phyloP scores from a whole-genome alignment of 1,284 basidiomycete species.

The Ganoderma lucidum region DNA sequence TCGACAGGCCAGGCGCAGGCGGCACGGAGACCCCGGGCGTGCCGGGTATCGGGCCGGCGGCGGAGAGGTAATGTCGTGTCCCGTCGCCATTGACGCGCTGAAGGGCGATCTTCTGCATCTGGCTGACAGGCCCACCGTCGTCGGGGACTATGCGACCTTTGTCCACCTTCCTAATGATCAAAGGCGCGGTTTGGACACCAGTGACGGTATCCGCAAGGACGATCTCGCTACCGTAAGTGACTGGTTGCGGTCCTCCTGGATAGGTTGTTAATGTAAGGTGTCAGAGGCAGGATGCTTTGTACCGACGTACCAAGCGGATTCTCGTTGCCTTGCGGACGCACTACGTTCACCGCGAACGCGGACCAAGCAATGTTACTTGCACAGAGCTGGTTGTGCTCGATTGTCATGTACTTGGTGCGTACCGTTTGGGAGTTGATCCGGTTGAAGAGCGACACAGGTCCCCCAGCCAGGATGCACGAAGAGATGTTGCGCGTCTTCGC shows the following conservation, averaged over 20 bases:
- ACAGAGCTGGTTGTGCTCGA: conserved; percentile 84
- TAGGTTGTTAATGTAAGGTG: conserved; percentile 39
- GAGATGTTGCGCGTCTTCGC: conserved; percentile 94
- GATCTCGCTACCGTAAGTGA: conserved; percentile 93
- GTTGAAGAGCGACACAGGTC: conserved; percentile 95
- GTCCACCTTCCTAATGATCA: conserved; percentile 93
- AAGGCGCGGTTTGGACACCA: conserved; percentile 85
- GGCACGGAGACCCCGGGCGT: conserved; percentile 70
- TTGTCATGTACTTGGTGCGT: conserved; percentile 95
- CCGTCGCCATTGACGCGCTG: conserved; percentile 85
- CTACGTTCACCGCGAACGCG: conserved; percentile 91
- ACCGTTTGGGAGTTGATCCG: conserved; percentile 98
- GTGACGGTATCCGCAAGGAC: conserved; percentile 85
- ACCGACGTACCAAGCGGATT: conserved; percentile 63
- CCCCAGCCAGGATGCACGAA: conserved; percentile 89
- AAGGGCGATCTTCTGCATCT: conserved; percentile 95
- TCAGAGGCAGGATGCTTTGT: conserved; percentile 55
- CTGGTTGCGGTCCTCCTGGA: conserved; percentile 71
- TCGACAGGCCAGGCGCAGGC: conserved; percentile 71
- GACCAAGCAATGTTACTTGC: conserved; percentile 91
- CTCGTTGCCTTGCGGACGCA: conserved; percentile 65
- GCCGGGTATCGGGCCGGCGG: conserved; percentile 82
- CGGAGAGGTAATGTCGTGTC: conserved; percentile 82
- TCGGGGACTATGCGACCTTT: conserved; percentile 85
- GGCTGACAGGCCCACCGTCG: conserved; percentile 91